Base-by-base conservation (phyloP, 2,329 filamentous ascomycete genomes). In the Sarocladiaceae sp. region DNA sequence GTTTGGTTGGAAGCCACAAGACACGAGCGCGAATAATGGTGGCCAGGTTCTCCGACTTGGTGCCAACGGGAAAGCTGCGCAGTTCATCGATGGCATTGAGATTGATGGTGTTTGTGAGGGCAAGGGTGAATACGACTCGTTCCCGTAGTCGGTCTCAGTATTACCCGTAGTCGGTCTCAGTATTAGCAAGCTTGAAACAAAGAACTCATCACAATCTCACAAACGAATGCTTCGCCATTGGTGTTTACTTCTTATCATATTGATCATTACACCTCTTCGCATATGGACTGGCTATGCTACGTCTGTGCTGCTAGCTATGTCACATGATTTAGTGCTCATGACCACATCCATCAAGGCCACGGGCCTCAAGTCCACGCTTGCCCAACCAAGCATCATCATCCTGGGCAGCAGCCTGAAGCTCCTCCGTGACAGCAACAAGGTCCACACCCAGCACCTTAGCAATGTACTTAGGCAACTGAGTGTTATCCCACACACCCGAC, bases 391-490 rank as follows among this genome's bases (percentile, higher is more conserved):
- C 20, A 5, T n/a, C 11, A 42, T 42, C 37, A n/a, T 42, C 37
- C 4, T 13, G 5, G 17, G 37, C 18, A 25, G 37, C 37, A 42
- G 10, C 7, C 5, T 10, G 56, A 23, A 64, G 55, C 31, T 53
- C 39, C 50, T 52, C 39, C 4, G 61, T 64, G 11, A 54, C 55
- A 18, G 57, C 53, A 13, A 48, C 39, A 51, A 64, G 50, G 49
- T 56, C 54, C 12, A 64, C 37, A 25, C 56, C 56, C 3, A 64
- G 57, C 4, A 54, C 57, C 44, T 56, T 53, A 37, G 59, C 60
- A n/a, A 63, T 55, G 50, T 64, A 62, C 20, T 37, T 50, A 18
- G 62, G 58, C n/a, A 64, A 54, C 54, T 61, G 57, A 15, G 53
- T 63, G 54, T 64, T 64, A 53, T 64, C 54, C 42, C 55, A 56